phyloP scores from a whole-genome alignment of 2,329 filamentous ascomycete genomes.

The Neopestalotiopsis rosae region DNA sequence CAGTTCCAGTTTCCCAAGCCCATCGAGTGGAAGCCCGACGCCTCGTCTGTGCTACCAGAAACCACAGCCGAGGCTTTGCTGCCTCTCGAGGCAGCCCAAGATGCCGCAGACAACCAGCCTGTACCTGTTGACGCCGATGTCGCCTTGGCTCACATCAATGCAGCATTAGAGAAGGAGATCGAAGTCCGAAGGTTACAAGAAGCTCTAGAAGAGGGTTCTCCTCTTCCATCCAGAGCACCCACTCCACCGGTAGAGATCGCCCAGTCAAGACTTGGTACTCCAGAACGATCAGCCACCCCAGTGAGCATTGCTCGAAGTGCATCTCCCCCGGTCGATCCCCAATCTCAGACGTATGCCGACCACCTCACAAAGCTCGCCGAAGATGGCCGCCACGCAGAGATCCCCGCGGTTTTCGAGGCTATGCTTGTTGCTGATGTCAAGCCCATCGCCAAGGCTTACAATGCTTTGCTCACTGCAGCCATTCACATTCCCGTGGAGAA shows the following conservation, averaged over 20 bases:
- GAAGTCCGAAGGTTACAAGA: slow-evolving; percentile 56
- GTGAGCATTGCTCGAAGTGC: slow-evolving; percentile 58
- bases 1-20: slow-evolving; percentile 89
- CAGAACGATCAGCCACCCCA: slow-evolving; percentile 48
- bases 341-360: slow-evolving; percentile 75
- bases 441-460: slow-evolving; percentile 88
- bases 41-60: slow-evolving; percentile 58
- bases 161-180: slow-evolving; percentile 81
- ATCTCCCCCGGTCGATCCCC: slow-evolving; percentile 66
- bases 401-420: slow-evolving; percentile 87
- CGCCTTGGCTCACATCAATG: slow-evolving; percentile 81
- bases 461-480: slow-evolving; percentile 83
- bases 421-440: slow-evolving; percentile 84
- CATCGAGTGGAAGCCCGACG: slow-evolving; percentile 83
- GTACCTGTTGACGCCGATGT: slow-evolving; percentile 57
- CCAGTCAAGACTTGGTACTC: slow-evolving; percentile 47
- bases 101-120: slow-evolving; percentile 39
- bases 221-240: slow-evolving; percentile 41
- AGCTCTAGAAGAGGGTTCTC: slow-evolving; percentile 43
- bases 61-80: slow-evolving; percentile 59
- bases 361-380: slow-evolving; percentile 78
- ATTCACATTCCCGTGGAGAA: slow-evolving; percentile 81
- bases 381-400: slow-evolving; percentile 79
- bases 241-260: slow-evolving; percentile 44
- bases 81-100: slow-evolving; percentile 31